Percentiles rank a stretch among this genome's conserved stretches.
These are phyloP conservation scores for Phialophora expanda DNA, from an alignment of 2,329 filamentous ascomycete genomes.

Conservation along the genomic window DNA sequence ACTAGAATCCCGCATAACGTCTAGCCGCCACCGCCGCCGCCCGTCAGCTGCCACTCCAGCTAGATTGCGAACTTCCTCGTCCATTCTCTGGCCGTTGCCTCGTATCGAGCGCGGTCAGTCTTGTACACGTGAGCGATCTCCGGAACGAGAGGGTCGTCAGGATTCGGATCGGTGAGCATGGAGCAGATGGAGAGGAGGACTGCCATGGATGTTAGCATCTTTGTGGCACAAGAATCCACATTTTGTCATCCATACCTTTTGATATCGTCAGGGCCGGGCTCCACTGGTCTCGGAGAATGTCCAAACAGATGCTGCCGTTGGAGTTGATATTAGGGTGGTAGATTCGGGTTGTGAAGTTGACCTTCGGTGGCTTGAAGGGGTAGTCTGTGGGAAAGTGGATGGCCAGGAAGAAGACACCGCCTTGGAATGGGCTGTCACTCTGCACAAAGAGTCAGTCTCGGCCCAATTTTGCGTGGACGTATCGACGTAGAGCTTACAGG, in stretches of 20 bases:
- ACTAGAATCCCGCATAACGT: conserved; percentile 12
- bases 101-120: conserved; percentile 93
- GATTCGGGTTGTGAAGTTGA: conserved; percentile 99
- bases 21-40: conserved; percentile 8
- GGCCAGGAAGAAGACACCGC: conserved; percentile 97
- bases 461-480: not conserved
- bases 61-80: conserved; percentile 99
- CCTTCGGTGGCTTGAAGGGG: conserved; percentile 99
- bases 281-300: conserved; percentile 99
- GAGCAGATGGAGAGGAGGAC: conserved; percentile 99
- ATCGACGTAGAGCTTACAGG: conserved; percentile 69
- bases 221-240: not conserved
- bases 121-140: conserved; percentile 99
- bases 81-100: conserved; percentile 96
- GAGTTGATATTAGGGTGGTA: conserved; percentile 99
- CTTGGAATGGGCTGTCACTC: conserved; percentile 96
- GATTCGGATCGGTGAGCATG: conserved; percentile 99
- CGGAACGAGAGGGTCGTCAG: conserved; percentile 95
- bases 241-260: conserved; percentile 70
- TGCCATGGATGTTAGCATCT: conserved; percentile 47
- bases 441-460: conserved; percentile 47
- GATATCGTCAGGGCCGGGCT: conserved; percentile 97
- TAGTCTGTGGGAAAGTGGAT: conserved; percentile 99
- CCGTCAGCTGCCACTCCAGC: conserved; percentile 32
- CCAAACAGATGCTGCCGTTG: conserved; percentile 98